phyloP scores from a whole-genome alignment of 2,329 filamentous ascomycete genomes.

The Furcasterigmium sp. region DNA sequence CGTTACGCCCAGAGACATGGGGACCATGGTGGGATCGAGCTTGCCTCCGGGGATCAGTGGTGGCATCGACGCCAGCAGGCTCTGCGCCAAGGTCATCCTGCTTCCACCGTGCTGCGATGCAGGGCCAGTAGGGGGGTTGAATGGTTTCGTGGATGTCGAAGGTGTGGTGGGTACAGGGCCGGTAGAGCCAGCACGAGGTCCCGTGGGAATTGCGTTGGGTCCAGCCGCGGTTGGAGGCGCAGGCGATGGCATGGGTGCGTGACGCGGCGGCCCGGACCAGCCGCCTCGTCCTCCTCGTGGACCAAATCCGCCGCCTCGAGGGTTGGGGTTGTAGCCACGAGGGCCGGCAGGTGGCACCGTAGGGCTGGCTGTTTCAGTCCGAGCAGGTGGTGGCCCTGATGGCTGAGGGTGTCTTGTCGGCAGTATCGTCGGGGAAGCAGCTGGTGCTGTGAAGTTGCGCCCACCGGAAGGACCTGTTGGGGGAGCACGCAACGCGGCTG shows the following conservation, averaged over 20 bases:
- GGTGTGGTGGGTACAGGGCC: slow-evolving; percentile 30
- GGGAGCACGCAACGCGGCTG: slow-evolving; percentile 46
- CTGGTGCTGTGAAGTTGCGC: slow-evolving; percentile 32
- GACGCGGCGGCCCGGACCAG: slow-evolving; percentile 28
- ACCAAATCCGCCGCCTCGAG: slow-evolving; percentile 36
- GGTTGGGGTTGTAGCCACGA: slow-evolving; percentile 43
- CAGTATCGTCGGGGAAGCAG: slow-evolving; percentile 26
- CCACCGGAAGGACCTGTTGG: slow-evolving; percentile 37
- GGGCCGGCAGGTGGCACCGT: slow-evolving; percentile 49
- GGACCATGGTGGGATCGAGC: slow-evolving; percentile 39
- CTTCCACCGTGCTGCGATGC: slow-evolving; percentile 29
- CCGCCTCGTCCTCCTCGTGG: slow-evolving; percentile 39
- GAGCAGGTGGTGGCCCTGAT: slow-evolving; percentile 21
- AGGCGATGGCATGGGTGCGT: slow-evolving; percentile 24
- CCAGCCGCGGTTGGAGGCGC: slow-evolving; percentile 29
- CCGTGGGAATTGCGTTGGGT: slow-evolving; percentile 36
- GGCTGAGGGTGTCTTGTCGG: slow-evolving; percentile 27
- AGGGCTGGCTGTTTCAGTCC: slow-evolving; percentile 37
- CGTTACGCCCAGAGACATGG: slow-evolving; percentile 39
- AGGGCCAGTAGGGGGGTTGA: slow-evolving; percentile 54
- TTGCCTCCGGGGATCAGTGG: slow-evolving; percentile 50
- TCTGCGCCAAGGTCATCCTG: slow-evolving; percentile 45
- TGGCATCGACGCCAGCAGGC: slow-evolving; percentile 44
- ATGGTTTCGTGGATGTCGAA: slow-evolving; percentile 32
- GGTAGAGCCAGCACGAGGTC: slow-evolving; percentile 33